phyloP scores from a whole-genome alignment of 2,329 filamentous ascomycete species.

The Pyricularia sp. region DNA sequence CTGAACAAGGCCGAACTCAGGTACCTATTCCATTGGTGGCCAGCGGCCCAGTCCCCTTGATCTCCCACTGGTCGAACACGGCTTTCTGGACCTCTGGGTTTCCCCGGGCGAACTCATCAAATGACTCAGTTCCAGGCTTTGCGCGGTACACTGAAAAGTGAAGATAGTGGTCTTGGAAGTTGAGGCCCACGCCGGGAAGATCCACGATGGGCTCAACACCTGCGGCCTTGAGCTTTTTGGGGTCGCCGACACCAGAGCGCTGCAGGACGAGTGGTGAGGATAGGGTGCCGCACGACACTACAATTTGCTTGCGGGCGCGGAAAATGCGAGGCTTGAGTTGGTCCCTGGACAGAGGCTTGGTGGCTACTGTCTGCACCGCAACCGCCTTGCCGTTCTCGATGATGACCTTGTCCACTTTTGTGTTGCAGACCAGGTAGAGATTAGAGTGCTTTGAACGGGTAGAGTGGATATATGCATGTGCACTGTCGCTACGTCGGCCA shows the following conservation, averaged over 20 bases:
- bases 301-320: constrained; percentile 63
- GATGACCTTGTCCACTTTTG: constrained; percentile 69
- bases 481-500: constrained; percentile 66
- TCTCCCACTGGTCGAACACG: constrained; percentile 69
- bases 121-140: constrained; percentile 67
- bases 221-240: constrained; percentile 58
- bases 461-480: constrained; percentile 69
- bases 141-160: constrained; percentile 63
- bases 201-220: constrained; percentile 62
- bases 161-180: constrained; percentile 70
- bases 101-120: constrained; percentile 71
- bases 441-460: constrained; percentile 63
- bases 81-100: constrained; percentile 63
- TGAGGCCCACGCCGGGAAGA: constrained; percentile 63
- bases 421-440: constrained; percentile 64
- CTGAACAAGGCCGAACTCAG: too few species aligned
- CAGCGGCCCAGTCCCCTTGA: constrained; percentile 69
- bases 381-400: constrained; percentile 64
- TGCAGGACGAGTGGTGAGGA: constrained; percentile 69
- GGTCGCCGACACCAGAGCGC: constrained; percentile 64
- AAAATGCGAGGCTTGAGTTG: constrained; percentile 45
- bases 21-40: constrained; percentile 63
- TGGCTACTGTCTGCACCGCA: constrained; percentile 59
- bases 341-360: constrained; percentile 55
- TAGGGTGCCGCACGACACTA: constrained; percentile 63